Evolutionary conservation across 805 yeast species (phyloP).

Genomic region (Schwanniomyces yamadae): DNA sequence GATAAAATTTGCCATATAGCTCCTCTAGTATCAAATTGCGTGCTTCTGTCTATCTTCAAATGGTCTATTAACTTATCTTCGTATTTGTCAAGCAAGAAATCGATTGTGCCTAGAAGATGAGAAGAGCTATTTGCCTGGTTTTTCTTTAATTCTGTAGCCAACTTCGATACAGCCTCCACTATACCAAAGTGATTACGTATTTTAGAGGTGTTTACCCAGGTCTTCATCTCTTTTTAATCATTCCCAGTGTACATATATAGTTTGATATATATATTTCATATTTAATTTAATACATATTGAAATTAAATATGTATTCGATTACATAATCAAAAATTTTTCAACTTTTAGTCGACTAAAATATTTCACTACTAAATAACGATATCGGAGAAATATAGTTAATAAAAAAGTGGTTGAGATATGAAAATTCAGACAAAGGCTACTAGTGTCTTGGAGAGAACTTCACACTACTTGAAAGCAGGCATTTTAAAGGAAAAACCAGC

Average conservation of each 20-base stretch:
- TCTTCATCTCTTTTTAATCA: too few relatives aligned
- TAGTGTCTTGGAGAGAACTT: constrained; percentile 75
- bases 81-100: constrained; percentile 12
- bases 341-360: background rate
- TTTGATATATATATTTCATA: too few relatives aligned
- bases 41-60: background rate
- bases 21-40: background rate
- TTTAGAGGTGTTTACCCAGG: constrained; percentile 5
- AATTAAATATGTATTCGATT: background rate
- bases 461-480: constrained; percentile 71
- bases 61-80: constrained; percentile 4
- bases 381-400: too few relatives aligned
- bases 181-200: background rate
- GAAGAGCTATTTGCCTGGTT: constrained; percentile 7
- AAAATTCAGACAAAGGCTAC: constrained; percentile 69
- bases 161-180: constrained; percentile 1
- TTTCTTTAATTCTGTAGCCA: constrained; percentile 4
- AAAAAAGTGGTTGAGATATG: too few relatives aligned
- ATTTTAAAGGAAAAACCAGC: constrained; percentile 72
- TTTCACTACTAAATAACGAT: background rate
- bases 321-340: constrained; percentile 9
- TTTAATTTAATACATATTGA: too few relatives aligned
- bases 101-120: constrained; percentile 10
- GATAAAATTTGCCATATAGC: constrained; percentile 5
- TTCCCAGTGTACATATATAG: too few relatives aligned